Base-by-base conservation (phyloP, 352 stramenopile species). In the Globisporangium alternatum region DNA sequence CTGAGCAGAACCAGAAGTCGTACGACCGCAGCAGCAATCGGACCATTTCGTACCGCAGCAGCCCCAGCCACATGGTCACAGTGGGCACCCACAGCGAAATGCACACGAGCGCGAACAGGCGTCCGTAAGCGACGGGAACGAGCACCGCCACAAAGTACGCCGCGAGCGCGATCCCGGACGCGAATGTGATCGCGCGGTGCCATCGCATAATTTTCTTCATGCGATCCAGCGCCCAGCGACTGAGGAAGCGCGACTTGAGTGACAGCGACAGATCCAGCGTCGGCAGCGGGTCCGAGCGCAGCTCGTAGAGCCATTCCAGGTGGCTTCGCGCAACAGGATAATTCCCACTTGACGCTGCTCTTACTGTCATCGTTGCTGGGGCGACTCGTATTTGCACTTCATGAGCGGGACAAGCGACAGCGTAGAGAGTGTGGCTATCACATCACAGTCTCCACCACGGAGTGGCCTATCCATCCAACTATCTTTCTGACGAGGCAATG, bases 1-100 rank as follows among this genome's bases (percentile, higher is more conserved):
- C 47, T n/a, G 39, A 48, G n/a, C 22, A 60, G 60, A 60, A 60
- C 41, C 51, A 66, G 28, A 60, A 56, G 30, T 66, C 15, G 41
- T 48, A 60, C 37, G 51, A 37, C 6, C 3, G 10, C 13, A 60
- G 7, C 4, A 66, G 51, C 48, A 60, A 10, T 3, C 5, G 4
- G 28, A 49, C 9, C 9, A 66, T 41, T 12, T 43, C 30, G 61
- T 51, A 60, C 15, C 30, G 30, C 9, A 66, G 30, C 33, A 54
- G 6, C 8, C 5, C 17, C 0, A 31, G 5, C 25, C 12, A 21
- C 4, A 15, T 10, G 52, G 61, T 15, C 30, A 43, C 44, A 17
- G 5, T 37, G 0, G 41, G 61, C 6, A 49, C 6, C 28, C 41
- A 56, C 6, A 57, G 39, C 7, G 31, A 9, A 9, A 43, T 47